phyloP scores from a whole-genome alignment of 2,329 filamentous ascomycete genomes.

The Colletotrichum simmondsii region DNA sequence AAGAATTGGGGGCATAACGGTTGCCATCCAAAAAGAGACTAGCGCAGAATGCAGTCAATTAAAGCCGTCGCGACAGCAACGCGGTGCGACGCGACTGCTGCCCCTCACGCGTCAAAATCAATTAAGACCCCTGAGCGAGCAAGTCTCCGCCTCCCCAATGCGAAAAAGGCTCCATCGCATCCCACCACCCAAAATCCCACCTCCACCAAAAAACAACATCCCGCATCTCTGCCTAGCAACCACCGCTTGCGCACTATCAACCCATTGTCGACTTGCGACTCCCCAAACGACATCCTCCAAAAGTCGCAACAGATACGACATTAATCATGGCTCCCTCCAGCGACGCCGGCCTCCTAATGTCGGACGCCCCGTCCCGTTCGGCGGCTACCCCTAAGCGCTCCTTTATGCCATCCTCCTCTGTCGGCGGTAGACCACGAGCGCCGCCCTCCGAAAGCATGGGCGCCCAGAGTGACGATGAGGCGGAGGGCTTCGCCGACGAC shows the following conservation, averaged over 20 bases:
- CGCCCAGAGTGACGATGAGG: conserved; percentile 71
- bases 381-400: conserved; percentile 56
- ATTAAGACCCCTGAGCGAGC: conserved; percentile 31
- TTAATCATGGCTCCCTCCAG: conserved; percentile 62
- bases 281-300: neutral
- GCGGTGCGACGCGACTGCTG: conserved; percentile 43
- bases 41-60: conserved; percentile 51
- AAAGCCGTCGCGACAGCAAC: conserved; percentile 45
- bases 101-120: conserved; percentile 36
- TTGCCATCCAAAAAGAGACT: neutral
- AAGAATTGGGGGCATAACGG: neutral
- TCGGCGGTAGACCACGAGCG: conserved; percentile 63
- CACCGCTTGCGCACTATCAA: conserved; percentile 5
- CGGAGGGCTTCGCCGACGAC: conserved; percentile 72
- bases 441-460: conserved; percentile 73
- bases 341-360: conserved; percentile 68
- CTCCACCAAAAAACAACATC: conserved; percentile 31
- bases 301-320: neutral
- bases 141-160: conserved; percentile 23
- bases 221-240: conserved; percentile 12
- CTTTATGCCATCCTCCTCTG: conserved; percentile 60
- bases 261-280: neutral
- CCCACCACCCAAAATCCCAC: conserved; percentile 31
- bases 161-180: conserved; percentile 32
- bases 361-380: conserved; percentile 60